These are phyloP conservation scores for Mycena rosella DNA, from an alignment of 768 basidiomycete species.

Conservation along the genomic window DNA sequence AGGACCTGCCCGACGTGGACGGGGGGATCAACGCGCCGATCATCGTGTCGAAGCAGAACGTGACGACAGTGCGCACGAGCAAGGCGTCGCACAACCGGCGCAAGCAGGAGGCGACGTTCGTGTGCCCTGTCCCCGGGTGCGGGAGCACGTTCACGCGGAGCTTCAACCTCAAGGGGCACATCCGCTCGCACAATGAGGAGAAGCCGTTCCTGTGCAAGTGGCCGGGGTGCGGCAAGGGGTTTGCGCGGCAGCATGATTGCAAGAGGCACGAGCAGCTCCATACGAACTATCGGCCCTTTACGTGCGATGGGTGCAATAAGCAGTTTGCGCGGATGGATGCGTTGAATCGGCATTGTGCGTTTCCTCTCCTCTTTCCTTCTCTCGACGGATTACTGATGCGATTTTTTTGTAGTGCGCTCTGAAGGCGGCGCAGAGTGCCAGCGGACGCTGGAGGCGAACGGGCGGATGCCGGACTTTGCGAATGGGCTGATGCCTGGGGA, in stretches of 20 bases:
- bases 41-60: conserved; percentile 78
- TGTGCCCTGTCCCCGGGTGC: conserved; percentile 86
- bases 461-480: conserved; percentile 46
- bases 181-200: conserved; percentile 90
- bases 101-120: conserved; percentile 90
- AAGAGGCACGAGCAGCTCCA: conserved; percentile 97
- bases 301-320: conserved; percentile 92
- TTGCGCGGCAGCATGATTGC: conserved; percentile 95
- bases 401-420: conserved; percentile 73
- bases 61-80: conserved; percentile 91
- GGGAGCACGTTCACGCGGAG: conserved; percentile 92
- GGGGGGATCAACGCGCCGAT: conserved; percentile 16
- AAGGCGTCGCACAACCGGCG: conserved; percentile 88
- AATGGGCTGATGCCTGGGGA: conserved; percentile 27
- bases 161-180: conserved; percentile 96
- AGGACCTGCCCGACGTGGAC: conserved; percentile 57
- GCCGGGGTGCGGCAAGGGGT: conserved; percentile 95
- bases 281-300: conserved; percentile 92
- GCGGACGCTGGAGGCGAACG: conserved; percentile 50
- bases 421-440: conserved; percentile 87
- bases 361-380: conserved; percentile 12
- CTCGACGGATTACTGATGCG: conserved; percentile 44
- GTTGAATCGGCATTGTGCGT: conserved; percentile 91
- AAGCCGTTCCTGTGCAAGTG: conserved; percentile 96
- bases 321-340: conserved; percentile 97